Evolutionary conservation across 139 green algal species (phyloP).

Genomic region (Chlorella sp.): DNA sequence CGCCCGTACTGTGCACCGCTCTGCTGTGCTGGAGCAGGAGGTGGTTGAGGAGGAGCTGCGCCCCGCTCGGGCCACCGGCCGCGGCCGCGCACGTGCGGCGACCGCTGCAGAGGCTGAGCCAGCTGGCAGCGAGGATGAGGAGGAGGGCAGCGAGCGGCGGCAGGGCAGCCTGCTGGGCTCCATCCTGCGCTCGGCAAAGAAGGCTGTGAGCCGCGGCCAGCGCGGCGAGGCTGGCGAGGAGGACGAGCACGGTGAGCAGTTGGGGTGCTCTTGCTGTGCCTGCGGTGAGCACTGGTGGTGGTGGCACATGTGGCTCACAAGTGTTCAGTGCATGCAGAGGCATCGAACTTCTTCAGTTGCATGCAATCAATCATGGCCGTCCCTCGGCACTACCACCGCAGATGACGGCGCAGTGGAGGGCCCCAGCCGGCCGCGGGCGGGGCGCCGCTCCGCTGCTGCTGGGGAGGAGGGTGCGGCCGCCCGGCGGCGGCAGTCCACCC

Average conservation of each 20-base stretch:
- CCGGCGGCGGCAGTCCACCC: slow-evolving; percentile 9
- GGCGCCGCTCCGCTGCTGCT: not conserved
- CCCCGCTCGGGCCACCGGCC: not conserved
- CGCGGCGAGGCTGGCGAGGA: not conserved
- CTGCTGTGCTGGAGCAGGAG: no score
- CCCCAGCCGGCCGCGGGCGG: slow-evolving; percentile 2
- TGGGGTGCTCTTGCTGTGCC: not conserved
- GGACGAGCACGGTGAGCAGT: not conserved
- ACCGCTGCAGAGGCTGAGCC: slow-evolving; percentile 1
- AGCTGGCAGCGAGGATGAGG: not conserved
- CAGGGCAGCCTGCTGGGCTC: slow-evolving; percentile 37
- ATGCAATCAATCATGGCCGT: no score
- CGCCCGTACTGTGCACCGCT: not conserved
- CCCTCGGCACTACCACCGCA: no score
- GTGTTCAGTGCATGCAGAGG: no score
- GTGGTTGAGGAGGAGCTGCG: not conserved
- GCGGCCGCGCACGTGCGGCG: not conserved
- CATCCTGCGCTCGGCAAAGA: slow-evolving; percentile 16
- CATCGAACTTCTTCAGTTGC: no score
- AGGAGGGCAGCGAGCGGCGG: not conserved
- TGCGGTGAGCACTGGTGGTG: no score
- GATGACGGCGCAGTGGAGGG: slow-evolving; percentile 1
- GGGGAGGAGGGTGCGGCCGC: not conserved
- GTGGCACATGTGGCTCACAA: no score
- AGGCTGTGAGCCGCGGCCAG: not conserved